Conservation (phyloP, 1,284 basidiomycete species). For the Tilletia caries region DNA sequence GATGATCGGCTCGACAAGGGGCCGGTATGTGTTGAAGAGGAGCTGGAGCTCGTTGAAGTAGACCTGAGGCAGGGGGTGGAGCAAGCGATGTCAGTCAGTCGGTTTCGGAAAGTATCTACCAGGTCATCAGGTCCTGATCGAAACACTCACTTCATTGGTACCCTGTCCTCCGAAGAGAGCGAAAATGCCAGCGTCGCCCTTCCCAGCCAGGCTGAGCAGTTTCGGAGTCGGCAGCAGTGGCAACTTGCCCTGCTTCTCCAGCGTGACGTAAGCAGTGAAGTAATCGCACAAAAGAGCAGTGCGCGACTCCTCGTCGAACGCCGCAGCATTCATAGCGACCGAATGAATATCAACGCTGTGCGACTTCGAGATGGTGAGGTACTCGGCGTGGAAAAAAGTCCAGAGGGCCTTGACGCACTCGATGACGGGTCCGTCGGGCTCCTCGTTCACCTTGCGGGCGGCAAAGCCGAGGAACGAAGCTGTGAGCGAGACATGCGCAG, state of each 20-base stretch:
- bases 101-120: no score
- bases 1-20: conserved; percentile 74
- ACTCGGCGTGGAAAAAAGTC: background rate
- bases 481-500: background rate
- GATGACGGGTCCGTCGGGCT: background rate
- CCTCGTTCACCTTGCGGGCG: background rate
- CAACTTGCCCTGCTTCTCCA: background rate
- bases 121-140: background rate
- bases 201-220: conserved; percentile 68
- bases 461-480: conserved; percentile 9
- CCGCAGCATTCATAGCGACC: background rate
- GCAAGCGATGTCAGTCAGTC: background rate
- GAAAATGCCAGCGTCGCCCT: conserved; percentile 75
- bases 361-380: background rate
- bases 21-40: conserved; percentile 84
- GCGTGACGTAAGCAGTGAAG: background rate
- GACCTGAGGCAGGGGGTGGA: conserved; percentile 57
- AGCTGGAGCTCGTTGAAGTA: conserved; percentile 93
- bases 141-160: conserved; percentile 70
- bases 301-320: conserved; percentile 1
- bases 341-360: background rate
- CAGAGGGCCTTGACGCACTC: conserved; percentile 10
- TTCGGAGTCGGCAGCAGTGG: conserved; percentile 65
- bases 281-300: background rate
- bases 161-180: conserved; percentile 98